Conservation (phyloP, 2,329 filamentous ascomycete species). For the Cordyceps farinosa region DNA sequence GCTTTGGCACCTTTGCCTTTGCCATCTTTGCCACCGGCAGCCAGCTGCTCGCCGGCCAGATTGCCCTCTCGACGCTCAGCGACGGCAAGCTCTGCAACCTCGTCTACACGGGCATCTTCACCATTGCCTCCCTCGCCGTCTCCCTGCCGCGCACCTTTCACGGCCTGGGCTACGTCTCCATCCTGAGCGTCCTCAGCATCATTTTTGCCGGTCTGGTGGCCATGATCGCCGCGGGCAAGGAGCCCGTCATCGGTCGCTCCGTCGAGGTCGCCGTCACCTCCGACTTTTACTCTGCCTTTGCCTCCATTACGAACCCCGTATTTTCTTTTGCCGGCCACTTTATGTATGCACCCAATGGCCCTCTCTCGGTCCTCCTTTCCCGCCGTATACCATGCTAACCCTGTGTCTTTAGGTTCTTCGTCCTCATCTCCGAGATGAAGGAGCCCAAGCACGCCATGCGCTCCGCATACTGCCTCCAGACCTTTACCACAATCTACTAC, state of each 20-base stretch:
- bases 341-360: conserved; percentile 29
- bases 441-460: conserved; percentile 49
- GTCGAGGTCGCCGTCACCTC: conserved; percentile 36
- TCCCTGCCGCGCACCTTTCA: conserved; percentile 49
- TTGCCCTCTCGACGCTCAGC: conserved; percentile 45
- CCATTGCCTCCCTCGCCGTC: conserved; percentile 43
- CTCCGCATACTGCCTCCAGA: conserved; percentile 47
- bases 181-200: conserved; percentile 44
- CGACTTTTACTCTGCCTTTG: conserved; percentile 30
- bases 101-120: conserved; percentile 49
- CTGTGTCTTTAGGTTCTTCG: conserved; percentile 38
- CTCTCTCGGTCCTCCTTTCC: neutral
- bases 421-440: conserved; percentile 51
- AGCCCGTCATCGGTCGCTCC: conserved; percentile 35
- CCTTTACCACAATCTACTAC: conserved; percentile 48
- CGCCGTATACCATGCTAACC: neutral
- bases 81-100: conserved; percentile 46
- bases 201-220: conserved; percentile 47
- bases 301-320: conserved; percentile 43
- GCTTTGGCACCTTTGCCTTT: conserved; percentile 48
- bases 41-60: conserved; percentile 49
- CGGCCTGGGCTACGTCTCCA: conserved; percentile 44
- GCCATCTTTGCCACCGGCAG: conserved; percentile 49
- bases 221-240: conserved; percentile 46
- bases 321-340: conserved; percentile 52